Evolutionary conservation across 805 yeast genomes (phyloP).

Genomic region (Cyberlindnera samutprakarnensis): DNA sequence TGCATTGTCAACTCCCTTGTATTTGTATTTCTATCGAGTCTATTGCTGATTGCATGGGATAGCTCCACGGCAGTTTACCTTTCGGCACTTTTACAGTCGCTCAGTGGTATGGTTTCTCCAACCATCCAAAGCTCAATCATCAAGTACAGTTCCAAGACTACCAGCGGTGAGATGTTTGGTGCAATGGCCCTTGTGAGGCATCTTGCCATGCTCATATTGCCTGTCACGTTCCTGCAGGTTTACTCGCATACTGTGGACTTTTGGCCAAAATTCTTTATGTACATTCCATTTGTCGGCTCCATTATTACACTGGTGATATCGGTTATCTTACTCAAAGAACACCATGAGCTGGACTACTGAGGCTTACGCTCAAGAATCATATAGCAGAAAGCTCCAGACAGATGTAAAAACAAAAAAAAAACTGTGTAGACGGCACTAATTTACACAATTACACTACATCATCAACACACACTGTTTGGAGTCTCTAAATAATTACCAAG

Average conservation of each 20-base stretch:
- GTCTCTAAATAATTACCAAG: too few relatives aligned
- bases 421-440: too few relatives aligned
- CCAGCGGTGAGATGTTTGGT: slow-evolving; percentile 19
- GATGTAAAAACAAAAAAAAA: too few relatives aligned
- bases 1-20: slow-evolving; percentile 1
- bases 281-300: slow-evolving; percentile 4
- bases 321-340: neutral
- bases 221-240: slow-evolving; percentile 12
- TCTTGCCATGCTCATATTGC: slow-evolving; percentile 12
- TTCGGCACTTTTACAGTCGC: slow-evolving; percentile 12
- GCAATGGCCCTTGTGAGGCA: slow-evolving; percentile 17
- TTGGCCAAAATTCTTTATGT: slow-evolving; percentile 7
- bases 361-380: too few relatives aligned
- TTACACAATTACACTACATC: too few relatives aligned
- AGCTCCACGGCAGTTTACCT: slow-evolving; percentile 7
- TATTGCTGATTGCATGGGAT: slow-evolving; percentile 1
- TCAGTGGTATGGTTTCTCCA: slow-evolving; percentile 16
- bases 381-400: too few relatives aligned
- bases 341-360: too few relatives aligned
- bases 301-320: neutral
- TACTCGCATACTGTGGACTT: slow-evolving; percentile 11
- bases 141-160: slow-evolving; percentile 12
- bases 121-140: slow-evolving; percentile 13
- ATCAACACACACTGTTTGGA: too few relatives aligned
- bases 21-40: slow-evolving; percentile 5